phyloP scores from a whole-genome alignment of 2,329 filamentous ascomycete species.

The Clonostachys rhizophaga region DNA sequence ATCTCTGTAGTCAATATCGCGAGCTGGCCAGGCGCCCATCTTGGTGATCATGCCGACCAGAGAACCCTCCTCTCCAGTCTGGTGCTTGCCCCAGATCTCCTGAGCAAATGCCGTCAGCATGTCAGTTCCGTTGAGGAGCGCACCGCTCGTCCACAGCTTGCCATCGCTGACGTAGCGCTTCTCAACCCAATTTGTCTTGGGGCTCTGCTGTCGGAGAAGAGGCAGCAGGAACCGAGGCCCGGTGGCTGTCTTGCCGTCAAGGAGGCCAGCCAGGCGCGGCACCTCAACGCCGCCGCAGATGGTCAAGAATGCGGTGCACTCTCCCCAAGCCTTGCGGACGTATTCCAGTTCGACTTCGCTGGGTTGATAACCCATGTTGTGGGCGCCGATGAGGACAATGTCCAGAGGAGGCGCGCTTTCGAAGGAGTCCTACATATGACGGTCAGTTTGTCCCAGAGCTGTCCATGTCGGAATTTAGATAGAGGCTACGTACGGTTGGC shows the following conservation, averaged over 20 bases:
- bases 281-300: constrained; percentile 29
- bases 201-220: constrained; percentile 14
- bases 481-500: constrained; percentile 15
- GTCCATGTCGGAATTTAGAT: background rate
- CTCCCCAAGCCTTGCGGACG: constrained; percentile 23
- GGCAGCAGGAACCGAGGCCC: constrained; percentile 21
- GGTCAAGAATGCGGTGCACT: constrained; percentile 28
- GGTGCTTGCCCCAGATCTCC: constrained; percentile 17
- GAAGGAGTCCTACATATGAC: constrained; percentile 24
- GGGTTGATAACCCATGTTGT: constrained; percentile 14
- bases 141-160: constrained; percentile 27
- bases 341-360: constrained; percentile 26
- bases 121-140: constrained; percentile 25
- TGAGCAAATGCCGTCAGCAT: constrained; percentile 21
- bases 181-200: constrained; percentile 27
- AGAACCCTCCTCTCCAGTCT: constrained; percentile 5
- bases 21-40: constrained; percentile 14
- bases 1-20: constrained; percentile 26
- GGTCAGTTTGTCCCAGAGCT: background rate
- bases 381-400: constrained; percentile 32
- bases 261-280: constrained; percentile 23
- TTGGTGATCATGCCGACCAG: constrained; percentile 9
- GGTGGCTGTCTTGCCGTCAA: constrained; percentile 29
- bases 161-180: constrained; percentile 26
- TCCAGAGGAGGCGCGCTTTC: constrained; percentile 30